phyloP scores from a whole-genome alignment of 225 moss, liverwort and hornwort genomes.

The Anthoceros angustus region DNA sequence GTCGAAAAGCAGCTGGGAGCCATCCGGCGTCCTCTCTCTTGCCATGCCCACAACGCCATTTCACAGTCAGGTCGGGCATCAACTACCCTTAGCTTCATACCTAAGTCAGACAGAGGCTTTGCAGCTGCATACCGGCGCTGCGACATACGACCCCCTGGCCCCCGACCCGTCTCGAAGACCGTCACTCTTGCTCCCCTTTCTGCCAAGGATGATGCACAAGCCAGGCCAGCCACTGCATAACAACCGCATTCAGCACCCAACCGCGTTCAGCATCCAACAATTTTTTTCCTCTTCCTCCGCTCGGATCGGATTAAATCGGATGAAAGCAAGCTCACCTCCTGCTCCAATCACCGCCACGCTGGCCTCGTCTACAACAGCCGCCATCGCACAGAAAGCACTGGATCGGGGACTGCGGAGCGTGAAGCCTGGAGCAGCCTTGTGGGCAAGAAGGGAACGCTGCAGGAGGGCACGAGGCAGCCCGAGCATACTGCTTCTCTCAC shows the following conservation, averaged over 20 bases:
- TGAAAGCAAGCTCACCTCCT: background rate
- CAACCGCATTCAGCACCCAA: background rate
- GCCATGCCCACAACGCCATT: background rate
- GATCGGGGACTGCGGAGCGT: background rate
- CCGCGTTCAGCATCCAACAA: background rate
- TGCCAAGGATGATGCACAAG: conserved; percentile 67
- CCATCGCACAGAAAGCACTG: background rate
- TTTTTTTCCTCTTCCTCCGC: no score
- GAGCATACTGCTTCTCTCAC: background rate
- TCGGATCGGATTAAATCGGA: background rate
- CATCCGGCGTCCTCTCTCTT: conserved; percentile 57
- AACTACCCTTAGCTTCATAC: background rate
- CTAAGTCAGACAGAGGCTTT: background rate
- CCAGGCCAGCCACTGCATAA: conserved; percentile 64
- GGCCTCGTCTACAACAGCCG: background rate
- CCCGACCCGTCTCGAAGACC: conserved; percentile 77
- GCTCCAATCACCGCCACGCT: conserved; percentile 2
- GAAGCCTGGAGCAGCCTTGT: background rate
- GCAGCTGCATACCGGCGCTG: conserved; percentile 40
- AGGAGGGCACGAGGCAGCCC: background rate
- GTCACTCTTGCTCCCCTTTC: conserved; percentile 56
- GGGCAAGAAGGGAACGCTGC: background rate
- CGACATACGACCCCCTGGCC: conserved; percentile 89
- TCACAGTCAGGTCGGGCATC: background rate
- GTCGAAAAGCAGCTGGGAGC: conserved; percentile 70